A percentile compares a stretch with the other conserved stretches of the same genome.
These are phyloP conservation scores for Waltergamsia citrina DNA, from an alignment of 2,329 filamentous ascomycete genomes.

Conservation along the genomic window DNA sequence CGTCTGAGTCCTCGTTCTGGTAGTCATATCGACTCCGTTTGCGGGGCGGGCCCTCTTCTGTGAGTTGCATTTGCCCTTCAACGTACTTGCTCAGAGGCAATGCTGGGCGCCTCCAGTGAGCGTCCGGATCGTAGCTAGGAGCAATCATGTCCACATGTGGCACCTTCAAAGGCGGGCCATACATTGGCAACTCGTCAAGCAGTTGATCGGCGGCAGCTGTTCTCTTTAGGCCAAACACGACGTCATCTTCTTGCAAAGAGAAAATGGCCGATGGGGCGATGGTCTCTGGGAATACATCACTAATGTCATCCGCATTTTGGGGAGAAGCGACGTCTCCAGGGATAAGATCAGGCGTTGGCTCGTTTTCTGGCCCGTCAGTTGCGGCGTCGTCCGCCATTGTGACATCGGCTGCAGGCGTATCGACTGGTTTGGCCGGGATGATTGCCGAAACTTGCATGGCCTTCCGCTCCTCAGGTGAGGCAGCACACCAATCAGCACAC, in stretches of 20 bases:
- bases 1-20: slow-evolving; percentile 59
- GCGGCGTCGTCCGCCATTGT: slow-evolving; percentile 13
- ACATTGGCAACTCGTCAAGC: slow-evolving; percentile 73
- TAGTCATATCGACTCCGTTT: slow-evolving; percentile 83
- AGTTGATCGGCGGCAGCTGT: slow-evolving; percentile 69
- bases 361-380: slow-evolving; percentile 25
- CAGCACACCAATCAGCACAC: slow-evolving; percentile 73
- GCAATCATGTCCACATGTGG: slow-evolving; percentile 47
- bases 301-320: slow-evolving; percentile 27
- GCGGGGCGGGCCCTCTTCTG: slow-evolving; percentile 51
- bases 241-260: slow-evolving; percentile 69
- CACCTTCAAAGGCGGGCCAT: slow-evolving; percentile 53
- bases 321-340: slow-evolving; percentile 51
- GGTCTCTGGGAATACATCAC: slow-evolving; percentile 33
- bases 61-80: slow-evolving; percentile 67
- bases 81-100: slow-evolving; percentile 82
- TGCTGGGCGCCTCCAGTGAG: slow-evolving; percentile 65
- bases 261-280: slow-evolving; percentile 72
- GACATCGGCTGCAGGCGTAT: slow-evolving; percentile 15
- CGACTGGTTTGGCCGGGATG: slow-evolving; percentile 33
- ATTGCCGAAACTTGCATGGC: slow-evolving; percentile 57
- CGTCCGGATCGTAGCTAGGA: slow-evolving; percentile 56
- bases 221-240: slow-evolving; percentile 67
- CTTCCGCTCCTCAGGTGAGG: slow-evolving; percentile 52
- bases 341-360: slow-evolving; percentile 59